A percentile compares a stretch with the other conserved stretches of the same genome.
Conservation (phyloP, 2,329 filamentous ascomycete genomes). For the Talaromyces sp. region DNA sequence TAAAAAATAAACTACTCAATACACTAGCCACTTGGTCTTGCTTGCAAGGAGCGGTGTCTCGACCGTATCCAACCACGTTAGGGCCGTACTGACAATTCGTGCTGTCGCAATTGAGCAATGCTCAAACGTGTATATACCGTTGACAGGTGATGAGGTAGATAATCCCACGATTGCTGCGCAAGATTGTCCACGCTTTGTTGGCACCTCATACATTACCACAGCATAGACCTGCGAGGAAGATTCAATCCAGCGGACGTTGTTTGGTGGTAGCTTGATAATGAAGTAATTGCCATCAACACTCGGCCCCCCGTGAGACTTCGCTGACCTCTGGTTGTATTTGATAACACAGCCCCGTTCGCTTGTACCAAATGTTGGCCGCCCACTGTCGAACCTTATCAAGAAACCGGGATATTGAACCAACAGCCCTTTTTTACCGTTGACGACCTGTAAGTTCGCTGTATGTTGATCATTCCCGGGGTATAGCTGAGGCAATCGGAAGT, state of each 20-base stretch:
- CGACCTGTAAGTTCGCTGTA: not conserved
- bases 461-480: not conserved
- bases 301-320: not conserved
- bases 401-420: slow-evolving; percentile 10
- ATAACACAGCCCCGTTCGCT: slow-evolving; percentile 16
- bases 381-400: not conserved
- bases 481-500: slow-evolving; percentile 13
- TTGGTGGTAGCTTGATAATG: slow-evolving; percentile 17
- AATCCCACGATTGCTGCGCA: slow-evolving; percentile 1
- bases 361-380: slow-evolving; percentile 11
- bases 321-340: not conserved
- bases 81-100: not conserved
- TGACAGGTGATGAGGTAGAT: not conserved
- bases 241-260: slow-evolving; percentile 15
- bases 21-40: slow-evolving; percentile 7
- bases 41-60: slow-evolving; percentile 6
- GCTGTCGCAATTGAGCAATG: slow-evolving; percentile 9
- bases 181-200: not conserved
- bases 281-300: slow-evolving; percentile 13
- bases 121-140: slow-evolving; percentile 1
- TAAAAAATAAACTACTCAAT: not conserved
- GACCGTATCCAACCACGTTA: slow-evolving; percentile 1
- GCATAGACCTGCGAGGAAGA: slow-evolving; percentile 13
- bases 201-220: slow-evolving; percentile 16
- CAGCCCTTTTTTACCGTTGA: not conserved